Conservation (phyloP, 2,329 filamentous ascomycete genomes). For the Rutstroemia sp. region DNA sequence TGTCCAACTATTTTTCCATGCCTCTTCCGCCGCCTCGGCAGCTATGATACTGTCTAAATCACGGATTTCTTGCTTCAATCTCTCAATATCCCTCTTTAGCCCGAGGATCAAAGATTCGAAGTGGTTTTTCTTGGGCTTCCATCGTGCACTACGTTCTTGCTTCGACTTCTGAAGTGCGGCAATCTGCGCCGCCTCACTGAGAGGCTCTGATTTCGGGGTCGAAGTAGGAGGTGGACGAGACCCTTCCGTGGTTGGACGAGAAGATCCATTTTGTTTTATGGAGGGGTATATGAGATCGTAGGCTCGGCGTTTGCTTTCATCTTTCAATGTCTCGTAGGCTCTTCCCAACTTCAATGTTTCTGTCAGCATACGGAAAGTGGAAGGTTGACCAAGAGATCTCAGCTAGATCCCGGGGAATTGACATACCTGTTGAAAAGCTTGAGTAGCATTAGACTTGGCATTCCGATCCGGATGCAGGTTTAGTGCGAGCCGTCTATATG, state of each 20-base stretch:
- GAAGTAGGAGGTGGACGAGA: not conserved
- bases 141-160: constrained; percentile 27
- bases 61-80: constrained; percentile 26
- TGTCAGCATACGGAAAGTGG: not conserved
- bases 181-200: constrained; percentile 24
- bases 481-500: constrained; percentile 31
- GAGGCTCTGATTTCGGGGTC: not conserved
- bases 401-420: not conserved
- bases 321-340: constrained; percentile 33
- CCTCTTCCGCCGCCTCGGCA: constrained; percentile 26
- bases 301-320: constrained; percentile 25
- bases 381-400: not conserved
- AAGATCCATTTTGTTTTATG: not conserved
- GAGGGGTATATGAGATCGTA: constrained; percentile 29
- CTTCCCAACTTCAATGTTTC: constrained; percentile 22
- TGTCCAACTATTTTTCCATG: constrained; percentile 29
- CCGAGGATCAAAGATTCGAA: constrained; percentile 20
- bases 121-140: constrained; percentile 21
- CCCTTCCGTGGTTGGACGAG: not conserved
- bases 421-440: constrained; percentile 32
- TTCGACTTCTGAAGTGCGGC: constrained; percentile 25
- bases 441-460: constrained; percentile 25
- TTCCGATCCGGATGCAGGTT: constrained; percentile 33
- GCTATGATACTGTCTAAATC: constrained; percentile 23
- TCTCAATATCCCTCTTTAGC: constrained; percentile 17